phyloP scores from a whole-genome alignment of 2,329 filamentous ascomycete genomes.

The Colletotrichum horii region DNA sequence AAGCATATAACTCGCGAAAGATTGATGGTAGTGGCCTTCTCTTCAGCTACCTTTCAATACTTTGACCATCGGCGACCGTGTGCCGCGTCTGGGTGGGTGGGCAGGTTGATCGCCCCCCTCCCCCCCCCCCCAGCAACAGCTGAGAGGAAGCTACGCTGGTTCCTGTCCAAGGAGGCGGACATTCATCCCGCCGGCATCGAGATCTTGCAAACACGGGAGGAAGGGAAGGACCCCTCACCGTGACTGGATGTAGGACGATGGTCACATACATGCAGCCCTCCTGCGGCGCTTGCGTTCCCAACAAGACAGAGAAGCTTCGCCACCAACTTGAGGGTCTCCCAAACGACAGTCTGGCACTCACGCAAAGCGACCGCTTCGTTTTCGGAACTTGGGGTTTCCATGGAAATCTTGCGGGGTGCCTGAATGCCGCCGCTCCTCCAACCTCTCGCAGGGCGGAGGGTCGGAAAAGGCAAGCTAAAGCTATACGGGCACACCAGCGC shows the following conservation, averaged over 20 bases:
- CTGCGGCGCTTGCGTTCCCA: not conserved
- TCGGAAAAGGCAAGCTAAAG: not conserved
- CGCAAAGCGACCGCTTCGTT: not conserved
- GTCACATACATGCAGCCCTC: not conserved
- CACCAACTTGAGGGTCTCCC: not conserved
- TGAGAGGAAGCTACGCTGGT: not conserved
- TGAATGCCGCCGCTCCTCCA: not conserved
- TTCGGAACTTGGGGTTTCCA: not conserved
- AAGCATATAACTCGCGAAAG: not conserved
- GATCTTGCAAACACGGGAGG: not conserved
- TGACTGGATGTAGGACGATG: not conserved
- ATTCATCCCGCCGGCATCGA: not conserved
- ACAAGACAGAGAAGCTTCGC: not conserved
- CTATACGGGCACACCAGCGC: not conserved
- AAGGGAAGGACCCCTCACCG: not conserved
- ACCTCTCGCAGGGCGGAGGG: not conserved
- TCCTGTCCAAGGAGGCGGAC: not conserved
- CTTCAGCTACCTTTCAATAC: not conserved
- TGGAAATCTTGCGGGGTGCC: not conserved
- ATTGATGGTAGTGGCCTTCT: not conserved
- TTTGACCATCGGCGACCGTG: not conserved
- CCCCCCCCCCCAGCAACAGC: not conserved
- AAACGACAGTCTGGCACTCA: fast-evolving
- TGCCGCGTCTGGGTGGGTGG: not conserved
- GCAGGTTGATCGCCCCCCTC: not conserved